Evolutionary conservation across 2,329 filamentous ascomycete species (phyloP).

Genomic region (Neoascochyta sp.): DNA sequence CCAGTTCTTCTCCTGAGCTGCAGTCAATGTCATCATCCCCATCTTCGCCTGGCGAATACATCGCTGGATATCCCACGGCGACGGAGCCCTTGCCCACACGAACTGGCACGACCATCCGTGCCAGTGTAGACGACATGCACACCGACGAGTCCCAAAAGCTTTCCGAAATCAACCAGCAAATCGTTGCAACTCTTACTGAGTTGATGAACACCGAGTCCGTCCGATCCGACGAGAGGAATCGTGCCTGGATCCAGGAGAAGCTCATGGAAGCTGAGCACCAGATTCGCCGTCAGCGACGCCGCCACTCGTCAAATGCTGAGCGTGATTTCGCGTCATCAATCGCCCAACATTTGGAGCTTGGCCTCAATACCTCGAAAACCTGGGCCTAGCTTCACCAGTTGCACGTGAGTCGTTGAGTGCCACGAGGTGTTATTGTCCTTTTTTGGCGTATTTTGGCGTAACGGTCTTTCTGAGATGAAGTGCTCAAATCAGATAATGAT

Average conservation of each 20-base stretch:
- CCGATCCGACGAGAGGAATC: conserved; percentile 43
- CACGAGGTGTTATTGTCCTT: neutral
- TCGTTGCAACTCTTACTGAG: conserved; percentile 53
- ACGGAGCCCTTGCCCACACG: conserved; percentile 24
- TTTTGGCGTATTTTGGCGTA: conserved; percentile 11
- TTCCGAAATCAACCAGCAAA: conserved; percentile 51
- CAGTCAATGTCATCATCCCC: conserved; percentile 36
- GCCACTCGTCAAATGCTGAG: conserved; percentile 35
- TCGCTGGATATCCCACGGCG: conserved; percentile 19
- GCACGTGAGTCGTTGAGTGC: neutral
- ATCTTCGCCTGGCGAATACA: conserved; percentile 19
- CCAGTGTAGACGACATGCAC: conserved; percentile 32
- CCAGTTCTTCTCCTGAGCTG: conserved; percentile 34
- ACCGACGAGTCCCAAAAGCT: conserved; percentile 45
- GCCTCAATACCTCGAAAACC: conserved; percentile 25
- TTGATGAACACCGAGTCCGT: conserved; percentile 53
- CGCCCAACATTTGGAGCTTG: conserved; percentile 34
- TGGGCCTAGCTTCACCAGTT: conserved; percentile 16
- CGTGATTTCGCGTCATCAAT: conserved; percentile 36
- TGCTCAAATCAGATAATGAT: conserved; percentile 27
- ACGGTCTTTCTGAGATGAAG: conserved; percentile 27
- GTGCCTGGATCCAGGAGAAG: conserved; percentile 50
- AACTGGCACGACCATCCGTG: conserved; percentile 11
- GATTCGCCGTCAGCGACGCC: conserved; percentile 42
- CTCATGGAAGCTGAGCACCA: conserved; percentile 55